These are phyloP conservation scores for Zygosaccharomyces siamensis DNA, from an alignment of 805 yeast species.

Conservation along the genomic window DNA sequence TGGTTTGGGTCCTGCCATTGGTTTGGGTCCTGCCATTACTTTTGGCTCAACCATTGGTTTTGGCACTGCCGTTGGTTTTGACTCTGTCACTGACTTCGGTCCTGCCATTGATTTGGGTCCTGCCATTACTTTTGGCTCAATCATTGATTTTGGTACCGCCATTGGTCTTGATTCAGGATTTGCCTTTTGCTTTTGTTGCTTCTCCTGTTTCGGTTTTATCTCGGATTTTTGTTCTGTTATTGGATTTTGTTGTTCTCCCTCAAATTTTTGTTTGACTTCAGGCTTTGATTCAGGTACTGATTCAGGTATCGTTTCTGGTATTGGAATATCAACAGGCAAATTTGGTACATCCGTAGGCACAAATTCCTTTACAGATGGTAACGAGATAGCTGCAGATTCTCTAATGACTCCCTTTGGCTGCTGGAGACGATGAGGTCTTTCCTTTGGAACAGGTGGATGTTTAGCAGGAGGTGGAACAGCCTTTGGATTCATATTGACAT, in stretches of 20 bases:
- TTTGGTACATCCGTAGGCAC: not conserved
- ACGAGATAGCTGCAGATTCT: not conserved
- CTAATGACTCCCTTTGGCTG: conserved; percentile 4
- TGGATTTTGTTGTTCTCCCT: too few relatives aligned
- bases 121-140: too few relatives aligned
- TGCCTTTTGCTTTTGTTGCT: too few relatives aligned
- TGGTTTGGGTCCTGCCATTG: not conserved
- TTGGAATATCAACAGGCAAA: not conserved
- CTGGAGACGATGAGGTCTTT: conserved; percentile 1
- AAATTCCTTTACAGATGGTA: not conserved
- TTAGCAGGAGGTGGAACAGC: conserved; percentile 9
- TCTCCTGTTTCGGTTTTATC: too few relatives aligned
- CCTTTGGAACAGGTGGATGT: not conserved
- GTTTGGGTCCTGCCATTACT: too few relatives aligned
- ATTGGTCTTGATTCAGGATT: too few relatives aligned
- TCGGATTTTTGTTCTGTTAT: too few relatives aligned
- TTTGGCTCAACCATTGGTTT: not conserved
- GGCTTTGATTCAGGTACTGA: too few relatives aligned
- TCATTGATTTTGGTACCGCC: too few relatives aligned
- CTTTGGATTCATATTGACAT: conserved; percentile 19
- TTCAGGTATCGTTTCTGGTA: not conserved
- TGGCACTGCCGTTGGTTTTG: too few relatives aligned
- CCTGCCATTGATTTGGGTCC: too few relatives aligned
- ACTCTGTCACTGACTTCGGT: not conserved
- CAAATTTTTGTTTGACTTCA: too few relatives aligned